These are phyloP conservation scores for Neoarthrinium moseri DNA, from an alignment of 2,329 filamentous ascomycete species.

Conservation along the genomic window DNA sequence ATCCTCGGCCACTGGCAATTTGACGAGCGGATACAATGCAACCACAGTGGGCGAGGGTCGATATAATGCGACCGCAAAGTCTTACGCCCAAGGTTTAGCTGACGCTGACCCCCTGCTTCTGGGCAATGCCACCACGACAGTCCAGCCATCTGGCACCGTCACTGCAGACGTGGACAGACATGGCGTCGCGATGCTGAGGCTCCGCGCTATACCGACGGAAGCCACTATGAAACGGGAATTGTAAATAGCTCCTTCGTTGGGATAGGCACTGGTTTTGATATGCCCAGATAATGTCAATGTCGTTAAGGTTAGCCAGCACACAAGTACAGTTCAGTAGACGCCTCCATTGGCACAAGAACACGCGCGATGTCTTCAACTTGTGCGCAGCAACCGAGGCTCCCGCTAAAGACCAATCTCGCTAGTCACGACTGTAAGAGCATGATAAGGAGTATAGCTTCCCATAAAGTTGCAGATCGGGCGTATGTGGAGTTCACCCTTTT, in stretches of 20 bases:
- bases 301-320: too few relatives aligned
- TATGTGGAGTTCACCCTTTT: not conserved
- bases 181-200: slow-evolving; percentile 48
- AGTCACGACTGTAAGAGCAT: too few relatives aligned
- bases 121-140: slow-evolving; percentile 41
- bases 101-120: slow-evolving; percentile 41
- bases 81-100: slow-evolving; percentile 45
- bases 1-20: slow-evolving; percentile 28
- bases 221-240: slow-evolving; percentile 29
- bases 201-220: slow-evolving; percentile 32
- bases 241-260: not conserved
- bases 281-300: too few relatives aligned
- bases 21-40: slow-evolving; percentile 12
- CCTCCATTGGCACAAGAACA: too few relatives aligned
- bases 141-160: slow-evolving; percentile 40
- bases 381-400: too few relatives aligned
- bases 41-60: slow-evolving; percentile 17
- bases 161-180: slow-evolving; percentile 43
- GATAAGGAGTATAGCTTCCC: not conserved
- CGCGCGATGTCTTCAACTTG: too few relatives aligned
- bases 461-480: not conserved
- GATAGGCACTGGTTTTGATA: not conserved
- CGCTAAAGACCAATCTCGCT: too few relatives aligned
- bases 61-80: slow-evolving; percentile 48
- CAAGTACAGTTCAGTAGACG: too few relatives aligned